Evolutionary conservation across 2,329 filamentous ascomycete genomes (phyloP), one percentile per base, ranked within the genome.

Genomic region (Endoconidiophora laricicola): DNA sequence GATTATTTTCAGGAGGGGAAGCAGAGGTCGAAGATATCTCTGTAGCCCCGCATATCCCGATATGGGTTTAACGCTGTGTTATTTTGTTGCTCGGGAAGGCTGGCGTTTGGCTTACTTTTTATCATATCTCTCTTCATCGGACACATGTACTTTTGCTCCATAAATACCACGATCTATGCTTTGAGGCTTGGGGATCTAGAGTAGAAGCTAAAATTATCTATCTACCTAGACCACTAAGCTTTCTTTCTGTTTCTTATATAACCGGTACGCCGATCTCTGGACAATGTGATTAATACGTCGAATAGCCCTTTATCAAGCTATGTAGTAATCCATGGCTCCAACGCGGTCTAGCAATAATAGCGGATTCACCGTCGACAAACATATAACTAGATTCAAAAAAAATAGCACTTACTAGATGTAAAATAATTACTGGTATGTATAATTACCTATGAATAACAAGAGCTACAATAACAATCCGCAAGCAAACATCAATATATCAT

Each of bases 81-180:
- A 46, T 46, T 53, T 53, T 53, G 48, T 48, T 53, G 48, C 42
- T 48, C 48, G 51, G 51, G 51, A 53, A 49, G 51, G 51, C 51
- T 50, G 51, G 51, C 51, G 51, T 53, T 53, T 53, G 51, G 51
- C 51, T 53, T 53, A 45, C 51, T 53, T 24, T 53, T 52, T 52
- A 52, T 52, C 50, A 45, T 40, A 49, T 46, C 39, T 45, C 29
- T 33, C 43, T 46, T 53, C 42, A 47, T 37, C 46, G 44, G 43
- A 50, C 47, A 44, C 44, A 40, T 53, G 38, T 53, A 44, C 26
- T 50, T 43, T 53, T 52, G 45, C 45, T 48, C 50, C 33, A 45
- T 33, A 41, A 44, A 52, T 52, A 52, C 50, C 45, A 52, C 45
- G 46, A 44, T 45, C 38, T 44, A 42, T 18, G 36, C 50, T 48